phyloP scores from a whole-genome alignment of 2,329 filamentous ascomycete genomes.

The Monilinia polystroma region DNA sequence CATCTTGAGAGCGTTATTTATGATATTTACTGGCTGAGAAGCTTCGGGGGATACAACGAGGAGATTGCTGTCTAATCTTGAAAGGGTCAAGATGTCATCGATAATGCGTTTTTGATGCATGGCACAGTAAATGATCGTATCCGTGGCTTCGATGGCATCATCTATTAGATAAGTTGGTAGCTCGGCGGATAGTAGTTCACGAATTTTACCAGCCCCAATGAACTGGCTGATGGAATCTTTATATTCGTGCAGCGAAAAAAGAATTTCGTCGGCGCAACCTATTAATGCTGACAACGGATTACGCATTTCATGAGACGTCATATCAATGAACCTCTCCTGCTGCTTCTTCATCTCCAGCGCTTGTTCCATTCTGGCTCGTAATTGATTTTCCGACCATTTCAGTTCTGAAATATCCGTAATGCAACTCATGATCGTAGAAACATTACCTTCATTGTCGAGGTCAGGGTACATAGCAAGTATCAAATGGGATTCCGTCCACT shows the following conservation, averaged over 20 bases:
- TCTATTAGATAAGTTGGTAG: slow-evolving; percentile 49
- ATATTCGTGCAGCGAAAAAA: slow-evolving; percentile 50
- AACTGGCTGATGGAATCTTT: slow-evolving; percentile 61
- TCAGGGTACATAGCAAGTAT: slow-evolving; percentile 52
- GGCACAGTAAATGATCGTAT: slow-evolving; percentile 74
- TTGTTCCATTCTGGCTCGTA: slow-evolving; percentile 45
- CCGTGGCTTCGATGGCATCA: slow-evolving; percentile 69
- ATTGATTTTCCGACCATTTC: slow-evolving; percentile 54
- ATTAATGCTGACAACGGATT: slow-evolving; percentile 73
- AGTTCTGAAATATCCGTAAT: slow-evolving; percentile 85
- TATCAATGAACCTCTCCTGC: slow-evolving; percentile 79
- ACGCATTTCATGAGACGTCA: slow-evolving; percentile 69
- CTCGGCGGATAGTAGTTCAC: slow-evolving; percentile 36
- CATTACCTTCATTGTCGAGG: slow-evolving; percentile 57
- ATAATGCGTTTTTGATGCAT: slow-evolving; percentile 72
- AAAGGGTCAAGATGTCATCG: slow-evolving; percentile 60
- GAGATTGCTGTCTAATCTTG: slow-evolving; percentile 68
- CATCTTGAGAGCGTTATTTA: slow-evolving; percentile 70
- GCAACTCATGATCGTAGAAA: slow-evolving; percentile 74
- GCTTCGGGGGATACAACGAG: slow-evolving; percentile 68
- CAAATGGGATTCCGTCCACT: not conserved
- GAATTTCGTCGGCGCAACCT: slow-evolving; percentile 63
- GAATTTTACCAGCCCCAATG: slow-evolving; percentile 41
- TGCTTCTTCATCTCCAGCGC: slow-evolving; percentile 61
- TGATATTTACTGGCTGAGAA: slow-evolving; percentile 64